Conservation (phyloP, 345 rosid species). For the Isatis tinctoria region DNA sequence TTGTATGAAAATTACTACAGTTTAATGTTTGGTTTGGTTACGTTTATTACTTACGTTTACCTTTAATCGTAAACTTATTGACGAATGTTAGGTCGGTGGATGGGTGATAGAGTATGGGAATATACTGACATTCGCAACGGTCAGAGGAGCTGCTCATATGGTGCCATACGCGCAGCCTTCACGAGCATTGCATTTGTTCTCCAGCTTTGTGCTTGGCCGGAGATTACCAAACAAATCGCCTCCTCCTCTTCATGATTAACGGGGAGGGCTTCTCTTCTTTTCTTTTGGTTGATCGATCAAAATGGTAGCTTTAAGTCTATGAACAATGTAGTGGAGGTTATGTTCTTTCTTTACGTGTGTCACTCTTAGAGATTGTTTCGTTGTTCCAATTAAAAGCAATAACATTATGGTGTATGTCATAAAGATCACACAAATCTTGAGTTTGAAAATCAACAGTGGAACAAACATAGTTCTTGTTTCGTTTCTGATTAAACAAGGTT, state of each 20-base stretch:
- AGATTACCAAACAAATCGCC: conserved; percentile 59
- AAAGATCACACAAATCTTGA: no score
- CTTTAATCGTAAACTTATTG: not conserved
- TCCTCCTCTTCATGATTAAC: conserved; percentile 34
- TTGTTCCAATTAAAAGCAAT: not conserved
- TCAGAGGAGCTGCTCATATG: conserved; percentile 94
- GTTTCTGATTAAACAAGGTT: no score
- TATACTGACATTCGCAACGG: conserved; percentile 68
- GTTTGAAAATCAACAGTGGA: no score
- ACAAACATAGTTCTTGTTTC: no score
- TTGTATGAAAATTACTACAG: not conserved
- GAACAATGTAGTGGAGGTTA: not conserved
- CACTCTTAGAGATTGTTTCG: not conserved
- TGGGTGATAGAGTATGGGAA: conserved; percentile 84
- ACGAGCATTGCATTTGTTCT: conserved; percentile 77
- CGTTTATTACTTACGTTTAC: not conserved
- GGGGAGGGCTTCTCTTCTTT: not conserved
- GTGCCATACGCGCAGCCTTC: conserved; percentile 90
- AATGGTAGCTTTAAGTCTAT: not conserved
- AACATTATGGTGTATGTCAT: no score
- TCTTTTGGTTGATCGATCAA: not conserved
- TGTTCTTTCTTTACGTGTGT: not conserved
- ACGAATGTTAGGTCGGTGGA: conserved; percentile 60
- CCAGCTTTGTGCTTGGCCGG: conserved; percentile 57
- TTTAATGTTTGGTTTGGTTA: not conserved